phyloP scores from a whole-genome alignment of 768 basidiomycete species.

The Tulasnella sp. region DNA sequence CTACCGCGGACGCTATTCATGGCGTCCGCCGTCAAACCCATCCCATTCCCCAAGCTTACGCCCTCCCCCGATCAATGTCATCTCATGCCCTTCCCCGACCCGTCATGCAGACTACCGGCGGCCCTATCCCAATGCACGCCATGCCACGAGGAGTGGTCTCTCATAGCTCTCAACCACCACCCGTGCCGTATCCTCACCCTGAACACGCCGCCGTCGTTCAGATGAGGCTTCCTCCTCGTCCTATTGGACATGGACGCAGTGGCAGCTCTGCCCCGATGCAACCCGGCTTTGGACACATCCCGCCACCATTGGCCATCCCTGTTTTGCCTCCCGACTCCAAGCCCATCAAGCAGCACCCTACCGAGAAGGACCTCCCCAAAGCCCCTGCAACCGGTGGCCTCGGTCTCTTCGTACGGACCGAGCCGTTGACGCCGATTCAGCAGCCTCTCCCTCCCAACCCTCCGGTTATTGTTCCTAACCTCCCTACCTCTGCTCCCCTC shows the following conservation, averaged over 20 bases:
- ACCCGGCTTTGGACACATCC: neutral
- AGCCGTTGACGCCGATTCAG: neutral
- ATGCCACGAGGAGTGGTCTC: conserved; percentile 4
- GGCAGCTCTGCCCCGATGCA: conserved; percentile 13
- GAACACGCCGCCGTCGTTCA: neutral
- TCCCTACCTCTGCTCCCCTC: neutral
- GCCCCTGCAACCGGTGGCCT: conserved; percentile 8
- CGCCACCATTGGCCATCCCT: neutral
- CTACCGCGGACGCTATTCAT: neutral
- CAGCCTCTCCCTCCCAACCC: neutral
- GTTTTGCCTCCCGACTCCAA: neutral
- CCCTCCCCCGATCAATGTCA: neutral
- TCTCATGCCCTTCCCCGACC: neutral
- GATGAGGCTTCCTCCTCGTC: conserved; percentile 12
- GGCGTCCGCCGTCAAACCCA: neutral
- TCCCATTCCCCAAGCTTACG: neutral
- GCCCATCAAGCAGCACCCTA: neutral
- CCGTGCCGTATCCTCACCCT: neutral
- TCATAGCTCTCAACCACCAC: neutral
- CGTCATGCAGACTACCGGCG: neutral
- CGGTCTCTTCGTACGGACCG: conserved; percentile 5
- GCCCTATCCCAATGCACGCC: neutral
- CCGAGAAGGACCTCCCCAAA: conserved; percentile 1
- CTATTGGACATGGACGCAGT: conserved; percentile 14
- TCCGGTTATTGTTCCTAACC: neutral